These are phyloP conservation scores for Spathaspora sp. DNA, from an alignment of 1,139 yeast genomes.

Conservation along the genomic window DNA sequence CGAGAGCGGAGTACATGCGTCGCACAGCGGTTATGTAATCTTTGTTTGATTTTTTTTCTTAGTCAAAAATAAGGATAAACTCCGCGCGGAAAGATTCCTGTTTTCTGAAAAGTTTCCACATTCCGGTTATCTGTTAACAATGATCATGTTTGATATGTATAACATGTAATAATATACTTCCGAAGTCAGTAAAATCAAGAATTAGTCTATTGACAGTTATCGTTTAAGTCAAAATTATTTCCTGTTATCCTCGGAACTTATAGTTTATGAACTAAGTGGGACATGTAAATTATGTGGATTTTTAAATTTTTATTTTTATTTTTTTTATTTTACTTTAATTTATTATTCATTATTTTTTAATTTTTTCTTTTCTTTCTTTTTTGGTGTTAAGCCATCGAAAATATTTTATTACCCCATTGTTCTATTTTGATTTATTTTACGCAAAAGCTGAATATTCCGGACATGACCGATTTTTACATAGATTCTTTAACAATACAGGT, in stretches of 20 bases:
- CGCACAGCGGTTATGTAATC: background rate
- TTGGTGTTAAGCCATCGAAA: background rate
- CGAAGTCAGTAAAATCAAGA: background rate
- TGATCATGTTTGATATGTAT: no score
- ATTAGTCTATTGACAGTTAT: background rate
- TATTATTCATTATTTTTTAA: no score
- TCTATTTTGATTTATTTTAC: background rate
- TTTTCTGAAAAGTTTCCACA: no score
- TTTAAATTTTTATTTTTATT: background rate
- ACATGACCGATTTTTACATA: background rate
- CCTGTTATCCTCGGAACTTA: background rate
- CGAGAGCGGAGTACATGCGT: slow-evolving; percentile 1
- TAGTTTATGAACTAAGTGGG: background rate
- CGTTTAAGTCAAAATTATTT: background rate
- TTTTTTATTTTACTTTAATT: no score
- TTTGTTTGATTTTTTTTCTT: background rate
- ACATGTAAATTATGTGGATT: background rate
- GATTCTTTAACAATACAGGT: background rate
- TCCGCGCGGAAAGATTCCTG: background rate
- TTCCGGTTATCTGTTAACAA: no score
- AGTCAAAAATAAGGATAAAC: background rate
- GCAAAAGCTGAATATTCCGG: background rate
- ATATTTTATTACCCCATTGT: background rate
- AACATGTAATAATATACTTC: no score
- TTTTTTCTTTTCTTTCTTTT: no score